Evolutionary conservation across 225 moss, liverwort and hornwort species (phyloP), one percentile per base, ranked within the genome.

Genomic region (Asterella californica): DNA sequence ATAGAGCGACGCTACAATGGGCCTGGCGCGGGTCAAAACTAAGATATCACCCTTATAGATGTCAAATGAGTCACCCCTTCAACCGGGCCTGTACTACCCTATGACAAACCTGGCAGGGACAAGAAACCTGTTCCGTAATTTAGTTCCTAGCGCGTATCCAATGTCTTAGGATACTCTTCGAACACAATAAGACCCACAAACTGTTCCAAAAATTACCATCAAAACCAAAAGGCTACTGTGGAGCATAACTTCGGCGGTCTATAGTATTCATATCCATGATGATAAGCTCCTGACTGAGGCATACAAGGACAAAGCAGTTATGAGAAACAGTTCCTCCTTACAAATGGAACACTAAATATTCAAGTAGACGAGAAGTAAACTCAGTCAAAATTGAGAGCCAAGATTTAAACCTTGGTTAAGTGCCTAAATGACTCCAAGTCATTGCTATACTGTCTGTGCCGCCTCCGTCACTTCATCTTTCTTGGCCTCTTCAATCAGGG

Each of bases 401-500:
- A 17, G 15, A 15, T 2, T 29, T 15, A 48, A 64, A 62, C 64
- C 76, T 12, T 64, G 27, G 64, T 65, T 48, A 22, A 42, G 22
- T 33, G 1, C 46, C 1, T 48, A 22, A 27, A 38, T 24, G 42
- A 42, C 62, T 62, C 63, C 37, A 24, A 18, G 4, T n/a, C 47
- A 1, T 22, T 45, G 62, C 81, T 65, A 84, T 15, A 78, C 81
- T 42, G 66, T 29, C 81, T 77, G 71, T 10, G 72, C 72, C 50
- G 55, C 61, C 32, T 76, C 84, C 19, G 4, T 9, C 50, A 53
- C 49, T 21, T 81, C 75, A 33, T 80, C 76, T 86, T 85, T 91
- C 79, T 93, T 89, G 63, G 87, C 92, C 86, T 92, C 90, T 37
- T 92, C 86, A 79, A 94, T 90, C 47, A 96, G 86, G 42, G 86